phyloP scores from a whole-genome alignment of 2,329 filamentous ascomycete species.

The Colletotrichum higginsianum region DNA sequence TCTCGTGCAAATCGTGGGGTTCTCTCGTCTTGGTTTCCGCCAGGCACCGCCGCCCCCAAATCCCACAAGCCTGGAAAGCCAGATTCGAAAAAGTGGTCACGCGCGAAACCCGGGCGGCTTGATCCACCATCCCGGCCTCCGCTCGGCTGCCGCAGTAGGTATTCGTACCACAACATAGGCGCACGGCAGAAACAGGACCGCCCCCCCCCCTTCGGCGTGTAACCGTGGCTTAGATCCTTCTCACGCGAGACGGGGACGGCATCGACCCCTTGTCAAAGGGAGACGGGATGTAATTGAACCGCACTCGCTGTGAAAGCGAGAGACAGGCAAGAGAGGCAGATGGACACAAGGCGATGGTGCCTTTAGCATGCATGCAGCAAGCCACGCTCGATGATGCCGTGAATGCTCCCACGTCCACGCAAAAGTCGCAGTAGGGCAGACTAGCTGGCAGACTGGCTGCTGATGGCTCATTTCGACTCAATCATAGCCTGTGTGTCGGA shows the following conservation, averaged over 20 bases:
- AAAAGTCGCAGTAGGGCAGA: conserved; percentile 17
- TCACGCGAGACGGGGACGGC: conserved; percentile 28
- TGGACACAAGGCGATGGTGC: conserved; percentile 2
- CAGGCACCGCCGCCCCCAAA: conserved; percentile 31
- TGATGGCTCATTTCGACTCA: conserved; percentile 24
- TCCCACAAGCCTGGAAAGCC: conserved; percentile 24
- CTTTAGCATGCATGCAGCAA: conserved; percentile 34
- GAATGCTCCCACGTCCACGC: conserved; percentile 24
- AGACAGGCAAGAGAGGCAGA: neutral
- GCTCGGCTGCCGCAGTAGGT: conserved; percentile 5
- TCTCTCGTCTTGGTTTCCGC: neutral
- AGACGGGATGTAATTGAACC: conserved; percentile 17
- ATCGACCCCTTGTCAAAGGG: conserved; percentile 17
- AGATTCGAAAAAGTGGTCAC: conserved; percentile 18
- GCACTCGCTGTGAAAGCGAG: conserved; percentile 23
- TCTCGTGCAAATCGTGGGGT: conserved; percentile 20
- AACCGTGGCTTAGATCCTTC: conserved; percentile 23
- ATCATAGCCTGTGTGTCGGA: conserved; percentile 9
- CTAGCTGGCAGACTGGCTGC: neutral
- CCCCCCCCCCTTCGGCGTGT: conserved; percentile 6
- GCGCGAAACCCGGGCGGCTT: conserved; percentile 33
- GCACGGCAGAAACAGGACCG: neutral
- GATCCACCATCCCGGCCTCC: conserved; percentile 30
- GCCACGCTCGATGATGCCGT: conserved; percentile 38
- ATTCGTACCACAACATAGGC: neutral